Evolutionary conservation across 148 eudicot genomes (phyloP).

Genomic region (Cornus suecica): DNA sequence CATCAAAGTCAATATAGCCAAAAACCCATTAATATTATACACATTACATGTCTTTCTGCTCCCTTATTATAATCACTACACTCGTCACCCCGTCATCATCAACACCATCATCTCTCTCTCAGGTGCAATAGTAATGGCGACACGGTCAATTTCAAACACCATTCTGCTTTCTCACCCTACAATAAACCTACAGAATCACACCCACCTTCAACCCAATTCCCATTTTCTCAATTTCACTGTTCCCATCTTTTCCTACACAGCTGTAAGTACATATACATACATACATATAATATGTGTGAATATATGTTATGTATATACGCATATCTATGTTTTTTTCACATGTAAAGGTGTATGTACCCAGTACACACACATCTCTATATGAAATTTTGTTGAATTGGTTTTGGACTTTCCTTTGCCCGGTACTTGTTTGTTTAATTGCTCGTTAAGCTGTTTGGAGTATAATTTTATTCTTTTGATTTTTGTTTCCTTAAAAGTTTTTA

Average conservation of each 20-base stretch:
- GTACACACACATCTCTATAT: too few relatives aligned
- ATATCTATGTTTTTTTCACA: not conserved
- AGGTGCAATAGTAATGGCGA: not conserved
- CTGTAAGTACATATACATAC: not conserved
- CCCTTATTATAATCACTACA: constrained; percentile 1
- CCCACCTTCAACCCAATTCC: not conserved
- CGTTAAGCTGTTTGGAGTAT: not conserved
- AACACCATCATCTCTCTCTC: not conserved
- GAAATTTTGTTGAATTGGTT: too few relatives aligned
- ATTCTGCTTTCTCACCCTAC: not conserved
- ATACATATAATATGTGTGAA: not conserved
- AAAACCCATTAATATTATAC: not conserved
- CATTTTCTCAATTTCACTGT: not conserved
- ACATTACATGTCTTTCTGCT: too few relatives aligned
- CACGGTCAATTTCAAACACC: not conserved
- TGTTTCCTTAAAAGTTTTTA: not conserved
- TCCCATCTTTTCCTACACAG: not conserved
- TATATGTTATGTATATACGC: not conserved
- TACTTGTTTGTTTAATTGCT: not conserved
- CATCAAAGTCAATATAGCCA: too few relatives aligned
- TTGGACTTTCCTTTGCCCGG: not conserved
- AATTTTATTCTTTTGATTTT: not conserved
- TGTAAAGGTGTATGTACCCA: too few relatives aligned
- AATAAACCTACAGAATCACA: not conserved
- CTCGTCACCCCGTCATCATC: not conserved